Evolutionary conservation across 768 basidiomycete species (phyloP).

Genomic region (Phlebiopsis flavidoalba): DNA sequence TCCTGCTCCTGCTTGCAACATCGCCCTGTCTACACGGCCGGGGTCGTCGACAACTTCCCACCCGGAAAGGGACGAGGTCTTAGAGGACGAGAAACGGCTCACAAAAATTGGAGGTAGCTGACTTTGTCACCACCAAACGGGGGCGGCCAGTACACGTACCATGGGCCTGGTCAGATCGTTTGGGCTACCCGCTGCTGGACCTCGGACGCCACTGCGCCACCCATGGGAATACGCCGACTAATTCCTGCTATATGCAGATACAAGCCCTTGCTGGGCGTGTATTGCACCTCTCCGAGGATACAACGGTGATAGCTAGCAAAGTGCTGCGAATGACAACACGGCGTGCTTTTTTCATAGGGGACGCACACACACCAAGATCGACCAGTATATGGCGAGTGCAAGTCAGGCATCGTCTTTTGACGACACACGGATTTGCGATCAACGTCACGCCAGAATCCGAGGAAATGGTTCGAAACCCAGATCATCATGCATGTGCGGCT

Average conservation of each 20-base stretch:
- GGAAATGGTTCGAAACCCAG: conserved; percentile 80
- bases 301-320: conserved; percentile 58
- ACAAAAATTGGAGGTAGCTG: conserved; percentile 76
- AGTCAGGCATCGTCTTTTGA: conserved; percentile 89
- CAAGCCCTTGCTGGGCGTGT: conserved; percentile 63
- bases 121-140: conserved; percentile 75
- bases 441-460: conserved; percentile 82
- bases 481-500: conserved; percentile 94
- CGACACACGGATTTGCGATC: conserved; percentile 91
- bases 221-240: conserved; percentile 69
- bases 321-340: conserved; percentile 70
- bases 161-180: conserved; percentile 96
- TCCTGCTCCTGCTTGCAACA: conserved; percentile 85
- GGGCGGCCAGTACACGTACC: conserved; percentile 96
- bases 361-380: conserved; percentile 75
- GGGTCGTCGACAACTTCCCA: conserved; percentile 71
- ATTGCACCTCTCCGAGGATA: conserved; percentile 48
- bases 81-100: conserved; percentile 60
- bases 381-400: conserved; percentile 97
- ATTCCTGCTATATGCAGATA: conserved; percentile 83
- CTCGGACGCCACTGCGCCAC: conserved; percentile 72
- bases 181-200: conserved; percentile 93
- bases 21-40: conserved; percentile 90
- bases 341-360: conserved; percentile 90
- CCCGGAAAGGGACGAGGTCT: conserved; percentile 49